These are phyloP conservation scores for Cyberlindnera nakhonratchasimensis DNA, from an alignment of 805 yeast species.

Conservation along the genomic window DNA sequence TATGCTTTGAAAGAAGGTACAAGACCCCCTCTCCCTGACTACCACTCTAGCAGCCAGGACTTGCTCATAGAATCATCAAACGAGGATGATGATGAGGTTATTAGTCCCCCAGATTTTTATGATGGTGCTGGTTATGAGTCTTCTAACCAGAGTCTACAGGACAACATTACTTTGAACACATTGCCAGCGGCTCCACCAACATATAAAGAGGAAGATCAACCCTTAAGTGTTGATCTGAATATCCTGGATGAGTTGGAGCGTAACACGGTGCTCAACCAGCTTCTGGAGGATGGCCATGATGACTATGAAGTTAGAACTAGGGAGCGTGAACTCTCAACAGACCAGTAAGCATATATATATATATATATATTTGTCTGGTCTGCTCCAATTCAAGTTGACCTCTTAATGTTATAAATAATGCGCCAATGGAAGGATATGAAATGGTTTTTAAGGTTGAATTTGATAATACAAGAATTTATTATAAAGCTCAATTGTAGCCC, in stretches of 20 bases:
- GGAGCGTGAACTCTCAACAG: conserved; percentile 10
- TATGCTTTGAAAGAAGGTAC: conserved; percentile 81
- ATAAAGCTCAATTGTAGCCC: too few relatives aligned
- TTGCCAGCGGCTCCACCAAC: conserved; percentile 36
- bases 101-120: conserved; percentile 28
- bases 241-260: conserved; percentile 4
- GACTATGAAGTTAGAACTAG: conserved; percentile 13
- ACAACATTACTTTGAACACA: conserved; percentile 32
- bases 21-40: conserved; percentile 92
- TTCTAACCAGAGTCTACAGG: conserved; percentile 29
- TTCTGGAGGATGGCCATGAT: conserved; percentile 3
- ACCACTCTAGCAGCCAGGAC: conserved; percentile 75
- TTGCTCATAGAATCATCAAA: conserved; percentile 63
- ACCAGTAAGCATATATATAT: not conserved
- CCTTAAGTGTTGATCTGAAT: not conserved
- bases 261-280: conserved; percentile 16
- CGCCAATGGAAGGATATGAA: not conserved
- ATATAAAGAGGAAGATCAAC: conserved; percentile 25
- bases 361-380: not conserved
- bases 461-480: too few relatives aligned
- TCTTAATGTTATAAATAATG: not conserved
- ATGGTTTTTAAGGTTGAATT: too few relatives aligned
- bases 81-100: conserved; percentile 28
- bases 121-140: conserved; percentile 29
- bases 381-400: not conserved